Percentiles rank a stretch among this genome's conserved stretches.
phyloP scores from a whole-genome alignment of 2,329 filamentous ascomycete genomes.

The Arthrobotrys conoides region DNA sequence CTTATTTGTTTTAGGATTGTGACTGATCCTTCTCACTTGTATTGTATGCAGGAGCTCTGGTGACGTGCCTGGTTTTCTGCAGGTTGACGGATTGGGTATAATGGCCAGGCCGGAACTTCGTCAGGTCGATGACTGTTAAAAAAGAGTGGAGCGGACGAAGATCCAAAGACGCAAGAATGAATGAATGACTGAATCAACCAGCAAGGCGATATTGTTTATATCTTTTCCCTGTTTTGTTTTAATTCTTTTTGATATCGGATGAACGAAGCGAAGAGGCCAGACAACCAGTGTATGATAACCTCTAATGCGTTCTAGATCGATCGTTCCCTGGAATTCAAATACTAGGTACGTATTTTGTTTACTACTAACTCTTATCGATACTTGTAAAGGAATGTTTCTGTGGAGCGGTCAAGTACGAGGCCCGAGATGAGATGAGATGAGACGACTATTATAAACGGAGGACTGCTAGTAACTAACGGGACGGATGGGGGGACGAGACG shows the following conservation, averaged over 20 bases:
- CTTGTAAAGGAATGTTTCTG: conserved; percentile 34
- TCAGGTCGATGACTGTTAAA: conserved; percentile 41
- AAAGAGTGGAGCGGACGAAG: not conserved
- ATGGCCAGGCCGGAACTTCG: conserved; percentile 33
- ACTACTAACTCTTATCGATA: conserved; percentile 30
- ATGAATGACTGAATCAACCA: conserved; percentile 19
- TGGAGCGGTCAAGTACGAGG: conserved; percentile 17
- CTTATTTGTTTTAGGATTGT: conserved; percentile 32
- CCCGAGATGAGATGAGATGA: conserved; percentile 34
- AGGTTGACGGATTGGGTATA: conserved; percentile 52
- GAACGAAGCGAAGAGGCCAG: conserved; percentile 36
- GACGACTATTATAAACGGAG: conserved; percentile 17
- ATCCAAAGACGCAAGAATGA: conserved; percentile 35
- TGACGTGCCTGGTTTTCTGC: conserved; percentile 45
- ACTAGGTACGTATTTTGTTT: not conserved
- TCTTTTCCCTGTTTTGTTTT: conserved; percentile 24
- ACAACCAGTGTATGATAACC: conserved; percentile 48
- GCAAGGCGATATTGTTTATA: not conserved
- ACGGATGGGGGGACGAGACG: conserved; percentile 29
- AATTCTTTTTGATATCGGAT: conserved; percentile 15
- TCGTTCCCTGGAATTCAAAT: not conserved
- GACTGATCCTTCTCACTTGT: conserved; percentile 50
- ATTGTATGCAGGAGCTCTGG: conserved; percentile 46
- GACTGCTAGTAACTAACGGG: not conserved
- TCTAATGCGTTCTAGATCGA: conserved; percentile 29